Base-by-base conservation (phyloP, 148 eudicot genomes). In the Camellia japonica region DNA sequence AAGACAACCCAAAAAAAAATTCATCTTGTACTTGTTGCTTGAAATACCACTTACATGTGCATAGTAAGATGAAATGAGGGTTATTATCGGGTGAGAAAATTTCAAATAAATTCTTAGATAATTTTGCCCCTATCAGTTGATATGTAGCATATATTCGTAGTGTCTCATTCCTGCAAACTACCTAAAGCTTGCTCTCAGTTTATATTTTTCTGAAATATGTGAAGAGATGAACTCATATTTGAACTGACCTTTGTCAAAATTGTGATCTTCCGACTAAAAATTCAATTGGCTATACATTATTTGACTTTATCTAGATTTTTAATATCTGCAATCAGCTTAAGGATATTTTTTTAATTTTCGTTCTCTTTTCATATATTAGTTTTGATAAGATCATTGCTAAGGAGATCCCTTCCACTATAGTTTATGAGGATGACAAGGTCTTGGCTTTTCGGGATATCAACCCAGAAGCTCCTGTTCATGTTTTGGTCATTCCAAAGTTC, bases 391-490 rank as follows among this genome's bases (percentile, higher is more conserved):
- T 91, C 60, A 87, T 91, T 69, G 82, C 93, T n/a, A 91, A 90
- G 81, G 94, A 91, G 87, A 90, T 91, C 70, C 94, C 94, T 71
- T 84, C 94, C 62, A n/a, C 58, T 38, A 84, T 90, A 58, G 90
- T 91, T 18, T 91, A 91, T 43, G 94, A 91, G 80, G 94, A 91
- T 83, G 92, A 91, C 38, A 30, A 30, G 38, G 38, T 30, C 38
- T 30, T 30, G 38, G 38, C 38, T 30, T 30, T 30, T 30, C 44
- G 93, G 20, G 94, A 91, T 80, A 84, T 91, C 70, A 90, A 84
- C 73, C 92, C 94, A 68, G 91, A 91, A 80, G 94, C 94, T 84
- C 94, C 94, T 66, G 88, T 87, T 82, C 94, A 91, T 83, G 88
- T 91, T 84, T 66, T 91, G 68, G 79, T 91, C 79, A 91, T 91